Evolutionary conservation across 2,329 filamentous ascomycete species (phyloP), one percentile per base, ranked within the genome.

Genomic region (Clarireedia sp.): DNA sequence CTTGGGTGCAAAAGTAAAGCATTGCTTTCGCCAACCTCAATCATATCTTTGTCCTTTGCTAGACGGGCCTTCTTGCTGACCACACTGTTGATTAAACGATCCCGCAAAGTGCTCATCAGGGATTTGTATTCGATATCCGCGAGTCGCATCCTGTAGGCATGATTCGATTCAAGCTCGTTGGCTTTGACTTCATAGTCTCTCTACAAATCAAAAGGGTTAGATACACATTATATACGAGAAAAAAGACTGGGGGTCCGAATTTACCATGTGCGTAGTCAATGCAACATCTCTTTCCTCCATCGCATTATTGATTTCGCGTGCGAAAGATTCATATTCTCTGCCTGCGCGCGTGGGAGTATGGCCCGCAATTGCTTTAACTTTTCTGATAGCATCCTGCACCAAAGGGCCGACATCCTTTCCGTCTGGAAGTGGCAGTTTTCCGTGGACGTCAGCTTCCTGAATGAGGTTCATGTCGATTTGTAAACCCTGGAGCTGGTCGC

Each of bases 391-490:
- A 5, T 64, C 62, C 38, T 64, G 60, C 69, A 72, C 65, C 38
- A 65, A 47, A 5, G 56, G 56, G 7, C 64, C 61, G 29, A 77
- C 73, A 50, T 73, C 71, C 40, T 74, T 72, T 40, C 75, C 72
- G 60, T 78, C 75, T 3, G 75, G 85, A 47, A 96, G 77, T 48
- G 89, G 83, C 58, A 82, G 80, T 58, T 83, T 77, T 51, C 79
- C 77, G 69, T 95, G 95, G 0, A 89, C 87, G 66, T 96, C 87
- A 51, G 94, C 88, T 63, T 88, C 85, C 70, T 90, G 85, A 62
- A 96, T 89, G 46, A 95, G 79, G 57, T 82, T 89, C 73, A 91
- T 90, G 70, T 96, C 91, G 61, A 89, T 85, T 72, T 96, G 91
- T n/a, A 96, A 83, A 62, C 89, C 89, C 66, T 94, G 86, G 2